These are phyloP conservation scores for Backusella tuberculispora DNA, from an alignment of 192 early-diverging fungal genomes.

Conservation along the genomic window DNA sequence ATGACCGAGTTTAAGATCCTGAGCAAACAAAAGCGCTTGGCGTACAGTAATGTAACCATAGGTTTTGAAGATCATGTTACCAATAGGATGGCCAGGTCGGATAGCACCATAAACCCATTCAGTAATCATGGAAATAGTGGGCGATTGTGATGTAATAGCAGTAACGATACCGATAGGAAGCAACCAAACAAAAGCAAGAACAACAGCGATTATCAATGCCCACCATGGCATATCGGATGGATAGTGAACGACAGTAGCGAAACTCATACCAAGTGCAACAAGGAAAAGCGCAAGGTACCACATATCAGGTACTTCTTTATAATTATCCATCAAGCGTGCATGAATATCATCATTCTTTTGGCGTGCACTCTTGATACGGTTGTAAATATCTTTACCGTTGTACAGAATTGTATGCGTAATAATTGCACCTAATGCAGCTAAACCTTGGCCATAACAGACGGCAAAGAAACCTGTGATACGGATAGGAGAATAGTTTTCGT, in stretches of 20 bases:
- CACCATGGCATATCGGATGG: constrained; percentile 69
- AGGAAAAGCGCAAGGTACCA: constrained; percentile 73
- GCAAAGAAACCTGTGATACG: constrained; percentile 73
- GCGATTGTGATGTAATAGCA: constrained; percentile 62
- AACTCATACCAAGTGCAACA: constrained; percentile 52
- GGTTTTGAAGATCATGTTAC: constrained; percentile 75
- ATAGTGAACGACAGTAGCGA: constrained; percentile 50
- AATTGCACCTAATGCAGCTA: constrained; percentile 69
- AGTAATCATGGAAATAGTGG: constrained; percentile 65
- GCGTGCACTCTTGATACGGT: constrained; percentile 61
- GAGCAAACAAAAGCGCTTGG: constrained; percentile 64
- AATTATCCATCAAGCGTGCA: constrained; percentile 72
- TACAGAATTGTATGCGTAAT: constrained; percentile 66
- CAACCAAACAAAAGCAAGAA: constrained; percentile 54
- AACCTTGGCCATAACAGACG: constrained; percentile 67
- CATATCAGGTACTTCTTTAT: constrained; percentile 77
- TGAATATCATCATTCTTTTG: constrained; percentile 74
- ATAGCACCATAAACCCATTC: constrained; percentile 73
- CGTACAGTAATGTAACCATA: constrained; percentile 60
- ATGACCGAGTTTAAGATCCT: constrained; percentile 77
- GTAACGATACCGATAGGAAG: constrained; percentile 69
- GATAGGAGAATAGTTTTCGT: constrained; percentile 62
- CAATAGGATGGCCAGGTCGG: constrained; percentile 62
- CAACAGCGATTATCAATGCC: constrained; percentile 54
- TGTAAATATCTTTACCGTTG: constrained; percentile 68